Conservation (phyloP, 192 early-diverging fungal species). For the Entomortierella lignicola region DNA sequence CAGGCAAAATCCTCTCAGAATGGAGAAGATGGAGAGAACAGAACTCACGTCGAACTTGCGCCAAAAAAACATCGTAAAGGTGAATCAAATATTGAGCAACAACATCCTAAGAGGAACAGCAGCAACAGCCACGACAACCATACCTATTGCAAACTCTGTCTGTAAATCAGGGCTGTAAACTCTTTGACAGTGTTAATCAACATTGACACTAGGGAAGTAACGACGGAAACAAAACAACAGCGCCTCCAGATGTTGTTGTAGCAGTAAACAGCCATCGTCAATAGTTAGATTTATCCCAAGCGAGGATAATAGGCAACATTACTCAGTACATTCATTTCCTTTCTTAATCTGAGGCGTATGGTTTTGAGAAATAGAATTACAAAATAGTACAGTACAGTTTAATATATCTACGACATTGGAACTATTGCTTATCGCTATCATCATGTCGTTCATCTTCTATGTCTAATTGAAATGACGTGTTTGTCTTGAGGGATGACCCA, state of each 20-base stretch:
- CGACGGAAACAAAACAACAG: constrained; percentile 23
- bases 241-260: constrained; percentile 8
- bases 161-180: constrained; percentile 9
- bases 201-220: constrained; percentile 1
- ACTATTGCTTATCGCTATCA: neutral
- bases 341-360: too few species aligned
- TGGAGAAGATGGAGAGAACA: constrained; percentile 7
- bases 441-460: neutral
- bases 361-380: neutral
- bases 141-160: neutral
- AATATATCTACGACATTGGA: neutral
- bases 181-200: neutral
- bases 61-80: too few species aligned
- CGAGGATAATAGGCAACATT: too few species aligned
- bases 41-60: neutral
- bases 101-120: neutral
- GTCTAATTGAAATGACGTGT: neutral
- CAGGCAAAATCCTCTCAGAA: neutral
- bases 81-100: too few species aligned
- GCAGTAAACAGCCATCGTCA: constrained; percentile 1
- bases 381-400: constrained; percentile 3
- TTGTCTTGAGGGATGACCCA: constrained; percentile 16
- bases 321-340: too few species aligned
- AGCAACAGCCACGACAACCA: neutral
- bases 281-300: too few species aligned